A percentile compares a stretch with the other conserved stretches of the same genome.
Conservation (phyloP, 2,329 filamentous ascomycete genomes). For the Microdochium paspali region DNA sequence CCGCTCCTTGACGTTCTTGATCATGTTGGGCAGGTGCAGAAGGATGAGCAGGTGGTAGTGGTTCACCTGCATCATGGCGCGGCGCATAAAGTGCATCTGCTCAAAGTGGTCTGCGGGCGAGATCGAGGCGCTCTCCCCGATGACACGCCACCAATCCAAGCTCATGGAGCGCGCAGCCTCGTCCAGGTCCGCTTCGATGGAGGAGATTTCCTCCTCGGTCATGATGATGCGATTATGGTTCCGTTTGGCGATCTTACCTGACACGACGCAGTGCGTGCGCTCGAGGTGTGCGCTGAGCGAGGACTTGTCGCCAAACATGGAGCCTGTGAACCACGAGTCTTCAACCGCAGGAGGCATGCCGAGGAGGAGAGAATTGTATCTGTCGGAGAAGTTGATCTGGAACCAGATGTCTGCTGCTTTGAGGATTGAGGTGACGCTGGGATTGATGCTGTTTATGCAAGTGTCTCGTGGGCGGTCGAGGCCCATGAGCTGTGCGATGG, state of each 20-base stretch:
- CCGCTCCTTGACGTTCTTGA: conserved; percentile 26
- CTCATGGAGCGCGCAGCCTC: conserved; percentile 29
- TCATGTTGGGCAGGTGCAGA: conserved; percentile 46
- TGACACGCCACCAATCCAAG: conserved; percentile 40
- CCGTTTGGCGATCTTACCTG: conserved; percentile 35
- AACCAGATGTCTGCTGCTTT: conserved; percentile 32
- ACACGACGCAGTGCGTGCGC: conserved; percentile 30
- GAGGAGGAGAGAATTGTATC: conserved; percentile 40
- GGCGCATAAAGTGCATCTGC: conserved; percentile 16
- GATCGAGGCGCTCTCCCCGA: too few relatives aligned
- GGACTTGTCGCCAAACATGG: conserved; percentile 17
- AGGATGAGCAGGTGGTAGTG: conserved; percentile 41
- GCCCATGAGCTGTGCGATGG: conserved; percentile 41
- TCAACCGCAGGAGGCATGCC: conserved; percentile 34
- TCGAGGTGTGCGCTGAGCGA: conserved; percentile 32
- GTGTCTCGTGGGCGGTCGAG: conserved; percentile 26
- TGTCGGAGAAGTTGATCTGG: conserved; percentile 37
- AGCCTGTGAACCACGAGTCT: conserved; percentile 26
- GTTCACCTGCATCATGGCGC: conserved; percentile 36
- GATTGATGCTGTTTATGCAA: conserved; percentile 27
- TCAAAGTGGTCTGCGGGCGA: conserved; percentile 11
- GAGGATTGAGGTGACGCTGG: conserved; percentile 20
- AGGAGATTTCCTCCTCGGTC: conserved; percentile 28
- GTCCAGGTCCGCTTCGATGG: conserved; percentile 38
- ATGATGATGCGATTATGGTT: conserved; percentile 26